These are phyloP conservation scores for Hericium rajendrae DNA, from an alignment of 768 basidiomycete genomes.

Conservation along the genomic window DNA sequence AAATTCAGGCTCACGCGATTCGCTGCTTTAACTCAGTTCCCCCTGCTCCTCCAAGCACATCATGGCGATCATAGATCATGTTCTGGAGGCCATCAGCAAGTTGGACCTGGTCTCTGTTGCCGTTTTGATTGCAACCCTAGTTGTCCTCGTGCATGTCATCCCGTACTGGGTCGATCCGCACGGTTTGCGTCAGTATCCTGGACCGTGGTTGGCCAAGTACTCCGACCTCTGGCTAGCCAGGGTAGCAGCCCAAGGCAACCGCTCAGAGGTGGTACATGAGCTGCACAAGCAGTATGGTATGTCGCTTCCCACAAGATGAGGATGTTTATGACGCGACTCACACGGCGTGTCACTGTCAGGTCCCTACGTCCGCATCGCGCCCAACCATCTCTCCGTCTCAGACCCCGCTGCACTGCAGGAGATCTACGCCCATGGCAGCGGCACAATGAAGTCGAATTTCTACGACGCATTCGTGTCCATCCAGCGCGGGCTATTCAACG, in stretches of 20 bases:
- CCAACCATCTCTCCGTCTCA: conserved; percentile 38
- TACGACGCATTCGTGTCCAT: conserved; percentile 32
- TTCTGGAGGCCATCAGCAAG: neutral
- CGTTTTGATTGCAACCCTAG: conserved; percentile 6
- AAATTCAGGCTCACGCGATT: no score
- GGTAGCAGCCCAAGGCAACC: conserved; percentile 23
- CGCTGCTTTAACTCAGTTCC: neutral
- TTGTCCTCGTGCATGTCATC: conserved; percentile 22
- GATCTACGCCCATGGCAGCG: conserved; percentile 35
- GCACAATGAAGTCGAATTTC: conserved; percentile 33
- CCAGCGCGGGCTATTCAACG: conserved; percentile 61
- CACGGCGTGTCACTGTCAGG: conserved; percentile 15
- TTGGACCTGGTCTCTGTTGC: neutral
- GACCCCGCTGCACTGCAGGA: conserved; percentile 31
- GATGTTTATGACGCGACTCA: neutral
- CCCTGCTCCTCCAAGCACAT: neutral
- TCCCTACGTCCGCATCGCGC: conserved; percentile 32
- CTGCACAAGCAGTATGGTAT: conserved; percentile 33
- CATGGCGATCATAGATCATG: conserved; percentile 1
- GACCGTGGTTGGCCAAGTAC: conserved; percentile 30
- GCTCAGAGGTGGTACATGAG: conserved; percentile 27
- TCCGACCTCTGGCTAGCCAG: conserved; percentile 30
- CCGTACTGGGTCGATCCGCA: conserved; percentile 25
- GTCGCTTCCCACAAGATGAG: neutral
- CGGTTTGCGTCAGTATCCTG: conserved; percentile 26